Evolutionary conservation across 257 asterid genomes (phyloP), one percentile per base, ranked within the genome.

Genomic region (Primulina tabacum): DNA sequence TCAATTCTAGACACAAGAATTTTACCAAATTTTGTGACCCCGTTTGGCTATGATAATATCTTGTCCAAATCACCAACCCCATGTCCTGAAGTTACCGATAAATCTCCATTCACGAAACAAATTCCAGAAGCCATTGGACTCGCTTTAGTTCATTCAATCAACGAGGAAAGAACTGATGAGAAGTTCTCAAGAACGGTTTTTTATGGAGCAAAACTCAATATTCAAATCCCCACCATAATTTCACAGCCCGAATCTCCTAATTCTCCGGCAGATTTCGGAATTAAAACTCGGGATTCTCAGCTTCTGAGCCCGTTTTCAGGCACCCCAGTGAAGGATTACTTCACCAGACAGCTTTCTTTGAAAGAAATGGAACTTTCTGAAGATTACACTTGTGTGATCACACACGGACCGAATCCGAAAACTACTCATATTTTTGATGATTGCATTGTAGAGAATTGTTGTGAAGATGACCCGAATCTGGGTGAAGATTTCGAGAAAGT

Each of bases 331-430:
- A 86, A 78, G 76, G 84, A 76, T 47, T 47, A 47, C 26, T 63
- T 83, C 2, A 57, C 62, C 14, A 75, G 88, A 53, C 89, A 84
- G 69, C 81, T 92, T 0, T 87, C 95, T 35, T 70, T 90, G 80
- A 80, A 79, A 56, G 99, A 94, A 73, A 91, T 94, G 96, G 97
- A 94, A 85, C 85, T 80, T 21, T 91, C 92, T 6, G 99, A 93
- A 78, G 97, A 94, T 12, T 94, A 94, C 57, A 91, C 99, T 18
- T 82, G 99, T 62, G 99, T 94, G 73, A 89, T 94, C 77, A 80
- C 84, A 53, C 97, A 84, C 61, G 97, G 99, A 0, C 97, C 97
- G 37, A 94, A 89, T 67, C 96, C 96, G 0, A 89, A 81, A 79
- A 94, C 89, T 8, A 88, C 88, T 30, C 99, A 89, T 72, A 89